phyloP scores from a whole-genome alignment of 1,284 basidiomycete species.

The Tilletiopsis washingtonensis region DNA sequence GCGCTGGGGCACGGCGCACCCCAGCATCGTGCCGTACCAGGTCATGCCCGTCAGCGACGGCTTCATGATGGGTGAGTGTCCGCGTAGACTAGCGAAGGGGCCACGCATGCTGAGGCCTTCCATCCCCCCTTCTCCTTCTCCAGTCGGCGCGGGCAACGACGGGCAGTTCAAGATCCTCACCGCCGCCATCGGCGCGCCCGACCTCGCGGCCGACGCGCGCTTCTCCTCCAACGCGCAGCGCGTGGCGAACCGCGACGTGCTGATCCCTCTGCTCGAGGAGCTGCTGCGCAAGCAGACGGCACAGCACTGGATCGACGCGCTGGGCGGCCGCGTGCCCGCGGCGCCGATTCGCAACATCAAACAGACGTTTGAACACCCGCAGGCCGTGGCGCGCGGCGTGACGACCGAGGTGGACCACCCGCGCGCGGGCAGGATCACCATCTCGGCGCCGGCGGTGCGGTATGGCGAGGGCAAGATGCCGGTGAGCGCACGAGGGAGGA shows the following conservation, averaged over 20 bases:
- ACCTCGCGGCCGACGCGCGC: slow-evolving; percentile 9
- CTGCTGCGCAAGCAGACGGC: slow-evolving; percentile 36
- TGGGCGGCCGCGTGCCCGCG: slow-evolving; percentile 31
- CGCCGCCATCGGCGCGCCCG: slow-evolving; percentile 12
- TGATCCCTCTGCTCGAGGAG: slow-evolving; percentile 66
- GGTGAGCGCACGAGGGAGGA: slow-evolving; percentile 20
- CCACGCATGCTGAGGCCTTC: not conserved
- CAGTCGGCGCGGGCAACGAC: slow-evolving; percentile 78
- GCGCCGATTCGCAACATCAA: slow-evolving; percentile 72
- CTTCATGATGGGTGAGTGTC: slow-evolving; percentile 61
- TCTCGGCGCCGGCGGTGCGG: slow-evolving; percentile 74
- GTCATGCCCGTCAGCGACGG: slow-evolving; percentile 73
- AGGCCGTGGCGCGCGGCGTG: slow-evolving; percentile 62
- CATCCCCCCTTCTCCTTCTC: not conserved
- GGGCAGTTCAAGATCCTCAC: slow-evolving; percentile 58
- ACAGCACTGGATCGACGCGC: slow-evolving; percentile 27
- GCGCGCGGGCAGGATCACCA: slow-evolving; percentile 70
- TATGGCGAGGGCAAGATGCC: slow-evolving; percentile 69
- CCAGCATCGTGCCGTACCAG: slow-evolving; percentile 41
- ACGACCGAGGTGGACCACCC: slow-evolving; percentile 60
- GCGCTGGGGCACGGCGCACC: slow-evolving; percentile 84
- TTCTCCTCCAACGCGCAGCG: slow-evolving; percentile 58
- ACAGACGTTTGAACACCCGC: slow-evolving; percentile 81
- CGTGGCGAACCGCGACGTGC: slow-evolving; percentile 65
- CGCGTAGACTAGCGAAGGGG: not conserved